phyloP scores from a whole-genome alignment of 129 eudicot species.

The Flaveria linearis region DNA sequence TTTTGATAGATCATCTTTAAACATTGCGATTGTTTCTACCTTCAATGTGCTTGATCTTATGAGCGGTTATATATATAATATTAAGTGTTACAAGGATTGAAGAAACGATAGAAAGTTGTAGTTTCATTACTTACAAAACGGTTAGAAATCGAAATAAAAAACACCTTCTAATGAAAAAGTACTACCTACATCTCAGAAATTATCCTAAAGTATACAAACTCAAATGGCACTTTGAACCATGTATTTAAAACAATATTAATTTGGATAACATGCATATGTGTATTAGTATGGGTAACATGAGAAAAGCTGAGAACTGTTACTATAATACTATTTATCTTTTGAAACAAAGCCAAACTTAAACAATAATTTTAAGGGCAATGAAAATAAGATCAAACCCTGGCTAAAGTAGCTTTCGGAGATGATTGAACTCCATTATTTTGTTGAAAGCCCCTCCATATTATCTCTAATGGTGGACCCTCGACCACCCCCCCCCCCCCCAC shows the following conservation, averaged over 20 bases:
- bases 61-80: background rate
- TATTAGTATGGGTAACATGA: background rate
- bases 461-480: too few relatives aligned
- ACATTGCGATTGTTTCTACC: background rate
- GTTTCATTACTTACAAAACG: too few relatives aligned
- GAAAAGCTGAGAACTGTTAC: background rate
- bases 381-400: background rate
- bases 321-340: background rate
- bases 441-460: background rate
- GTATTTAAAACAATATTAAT: background rate
- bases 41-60: background rate
- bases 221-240: background rate
- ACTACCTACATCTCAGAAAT: background rate
- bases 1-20: background rate
- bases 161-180: too few relatives aligned
- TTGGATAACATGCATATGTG: background rate
- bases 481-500: too few relatives aligned
- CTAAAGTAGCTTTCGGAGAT: background rate
- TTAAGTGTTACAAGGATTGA: background rate
- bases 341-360: background rate
- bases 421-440: conserved; percentile 15
- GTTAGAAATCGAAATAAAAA: too few relatives aligned
- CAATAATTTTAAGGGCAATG: background rate
- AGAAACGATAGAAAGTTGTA: background rate
- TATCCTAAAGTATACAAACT: background rate